Base-by-base conservation (phyloP, 306 rosid genomes). In the Erythrophleum fordii region DNA sequence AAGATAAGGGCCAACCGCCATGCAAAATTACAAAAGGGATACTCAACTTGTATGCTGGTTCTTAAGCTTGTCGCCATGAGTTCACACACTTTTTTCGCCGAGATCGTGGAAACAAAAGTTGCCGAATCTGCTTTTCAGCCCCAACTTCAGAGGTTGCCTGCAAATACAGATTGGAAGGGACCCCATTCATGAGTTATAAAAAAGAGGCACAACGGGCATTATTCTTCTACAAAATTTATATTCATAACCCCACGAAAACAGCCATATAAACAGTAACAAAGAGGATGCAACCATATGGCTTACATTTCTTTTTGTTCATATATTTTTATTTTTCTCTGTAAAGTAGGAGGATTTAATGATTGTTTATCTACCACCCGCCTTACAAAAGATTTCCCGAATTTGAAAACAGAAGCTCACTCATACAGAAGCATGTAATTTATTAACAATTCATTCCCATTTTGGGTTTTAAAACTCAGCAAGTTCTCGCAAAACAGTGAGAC, bases 91-190 rank as follows among this genome's bases (percentile, higher is more conserved):
- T 93, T 66, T 93, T 95, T 44, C 95, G 93, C 53, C 88, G 89
- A 59, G 96, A 88, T 3, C 86, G 85, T 5, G 95, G 94, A 78
- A 89, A 88, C 87, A 95, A 68, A 78, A 95, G 99, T 83, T 87
- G 93, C 79, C 84, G 89, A 84, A 95, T 95, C 86, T 93, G 97
- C 83, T 93, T 93, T 70, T 88, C 94, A 68, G 97, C 99, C 53
- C 86, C 89, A 52, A 72, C 68, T 82, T 80, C 88, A 18, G 98
- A 91, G 18, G 66, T 85, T 35, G 91, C 99, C 97, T 95, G 82
- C 84, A 88, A 86, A 77, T 69, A 65, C 53, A 80, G 61, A 52
- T 46, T 23, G 29, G 72, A 13, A 42, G 42, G 22, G 79, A 34
- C 25, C 41, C 34, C 61, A 35, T 56, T 39, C 42, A 26, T 44